Base-by-base conservation (phyloP, 192 early-diverging fungal species). In the Coemansia erecta region DNA sequence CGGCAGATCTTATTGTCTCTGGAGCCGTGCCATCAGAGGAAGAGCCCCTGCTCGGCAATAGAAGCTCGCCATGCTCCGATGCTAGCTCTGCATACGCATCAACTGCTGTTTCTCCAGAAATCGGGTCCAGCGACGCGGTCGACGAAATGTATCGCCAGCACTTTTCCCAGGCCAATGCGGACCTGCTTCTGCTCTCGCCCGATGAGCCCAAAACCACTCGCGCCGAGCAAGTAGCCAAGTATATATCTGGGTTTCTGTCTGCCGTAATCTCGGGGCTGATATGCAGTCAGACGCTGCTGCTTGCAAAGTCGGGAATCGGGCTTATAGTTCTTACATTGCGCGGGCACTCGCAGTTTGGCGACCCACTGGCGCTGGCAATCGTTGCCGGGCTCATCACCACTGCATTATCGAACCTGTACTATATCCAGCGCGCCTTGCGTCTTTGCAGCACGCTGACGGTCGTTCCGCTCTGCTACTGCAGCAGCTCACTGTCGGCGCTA, bases 251-350 rank as follows among this genome's bases (percentile, higher is more conserved):
- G 18, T 72, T 86, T 22, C 73, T 86, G 12, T 91, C 85, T 41
- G 89, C 88, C n/a, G 62, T 84, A 31, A 62, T 91, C 1, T 80
- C 84, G 23, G 89, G 88, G 15, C 86, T 87, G 50, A 79, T 91
- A 19, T 86, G 86, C 53, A 86, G 86, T 52, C 89, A 91, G 58
- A 85, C 83, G 5, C 63, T 91, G 53, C 60, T 91, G 52, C 87
- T 89, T 68, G 89, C 89, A 45, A 91, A 91, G 57, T 89, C 86
- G 46, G 89, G 88, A 3, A 82, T 90, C 15, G 89, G 89, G 21
- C 72, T 91, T 55, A 56, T 91, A n/a, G 64, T 86, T 4, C 63
- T 90, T 24, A 86, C 84, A 0, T 58, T 86, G 14, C 40, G 79
- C 14, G 76, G 86, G 15, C 45, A 82, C 53, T 89, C 88, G 63